Conservation (phyloP, 345 rosid genomes). For the Populus davidiana region DNA sequence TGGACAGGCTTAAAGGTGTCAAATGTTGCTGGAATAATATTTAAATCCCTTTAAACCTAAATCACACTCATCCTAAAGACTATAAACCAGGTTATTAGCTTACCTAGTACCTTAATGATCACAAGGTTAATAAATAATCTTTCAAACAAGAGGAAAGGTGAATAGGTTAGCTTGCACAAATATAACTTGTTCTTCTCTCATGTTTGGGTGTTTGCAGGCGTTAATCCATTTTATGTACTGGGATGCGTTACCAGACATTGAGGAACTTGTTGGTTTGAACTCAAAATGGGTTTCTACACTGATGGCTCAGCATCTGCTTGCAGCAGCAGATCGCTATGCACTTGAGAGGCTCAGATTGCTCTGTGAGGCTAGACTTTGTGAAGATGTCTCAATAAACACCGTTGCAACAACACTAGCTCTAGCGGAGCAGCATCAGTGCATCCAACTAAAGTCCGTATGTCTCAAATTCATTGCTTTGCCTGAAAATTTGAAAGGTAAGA, state of each 20-base stretch:
- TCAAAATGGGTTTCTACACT: constrained; percentile 25
- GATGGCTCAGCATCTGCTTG: constrained; percentile 36
- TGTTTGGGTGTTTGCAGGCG: constrained; percentile 17
- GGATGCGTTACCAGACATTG: constrained; percentile 30
- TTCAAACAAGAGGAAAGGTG: neutral
- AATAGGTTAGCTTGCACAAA: neutral
- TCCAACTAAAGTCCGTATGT: constrained; percentile 31
- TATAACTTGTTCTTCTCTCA: neutral
- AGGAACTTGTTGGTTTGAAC: constrained; percentile 26
- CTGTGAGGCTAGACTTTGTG: constrained; percentile 31
- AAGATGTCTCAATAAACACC: constrained; percentile 29
- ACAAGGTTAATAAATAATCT: neutral
- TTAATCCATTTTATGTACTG: constrained; percentile 34
- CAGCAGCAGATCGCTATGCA: constrained; percentile 33
- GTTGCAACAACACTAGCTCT: constrained; percentile 37
- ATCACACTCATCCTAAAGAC: neutral
- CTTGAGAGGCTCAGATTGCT: constrained; percentile 34
- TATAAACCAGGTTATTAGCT: neutral
- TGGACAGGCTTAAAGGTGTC: neutral
- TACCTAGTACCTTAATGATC: neutral
- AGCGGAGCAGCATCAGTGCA: constrained; percentile 39
- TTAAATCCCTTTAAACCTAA: neutral
- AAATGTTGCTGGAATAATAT: neutral
- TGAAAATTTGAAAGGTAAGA: constrained; percentile 29
- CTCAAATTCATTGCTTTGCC: constrained; percentile 34